Base-by-base conservation (phyloP, 495 filamentous ascomycete genomes). In the Beverwykella pulmonaria region DNA sequence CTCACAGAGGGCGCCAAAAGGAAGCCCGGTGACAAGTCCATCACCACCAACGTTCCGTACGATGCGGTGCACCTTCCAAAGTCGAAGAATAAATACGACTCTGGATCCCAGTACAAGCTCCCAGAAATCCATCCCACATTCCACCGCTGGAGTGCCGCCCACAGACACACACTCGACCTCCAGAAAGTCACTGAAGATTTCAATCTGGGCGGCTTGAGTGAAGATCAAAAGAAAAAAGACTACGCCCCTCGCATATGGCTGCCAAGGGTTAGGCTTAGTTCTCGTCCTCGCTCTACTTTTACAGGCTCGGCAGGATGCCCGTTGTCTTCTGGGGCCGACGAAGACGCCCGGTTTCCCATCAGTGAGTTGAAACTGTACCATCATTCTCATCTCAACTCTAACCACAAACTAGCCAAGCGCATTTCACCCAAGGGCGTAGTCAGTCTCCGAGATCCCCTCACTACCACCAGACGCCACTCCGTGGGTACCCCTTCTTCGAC, bases 221-320 rank as follows among this genome's bases (percentile, higher is more conserved):
- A 49, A 7, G 58, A 61, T 17, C 48, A 61, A 30, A 36, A 56
- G 5, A 17, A 36, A n/a, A 67, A 57, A 10, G 57, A 57, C 41
- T 67, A 61, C 49, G 57, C 64, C 36, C 58, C 64, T 44, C 57
- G 64, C 9, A 55, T 67, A 20, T 67, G 60, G 32, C 36, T 67
- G 19, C 25, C 26, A 1, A 9, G 56, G 23, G 15, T 65, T 20
- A 14, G 8, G 1, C 30, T 20, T 7, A 30, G 6, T 41, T 32
- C 23, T 27, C 61, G 17, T 14, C 17, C 39, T 44, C 39, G 17
- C 39, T 44, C 39, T 44, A 3, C 39, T 44, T 12, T n/a, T 34
- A 12, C 12, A 34, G 12, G 12, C 12, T 4, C 30, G 4, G 30
- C 4, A 12, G 12, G 12, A 34, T 4, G 30, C 30, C n/a, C n/a